Evolutionary conservation across 1,284 basidiomycete species (phyloP).

Genomic region (Leccinum proliferum): DNA sequence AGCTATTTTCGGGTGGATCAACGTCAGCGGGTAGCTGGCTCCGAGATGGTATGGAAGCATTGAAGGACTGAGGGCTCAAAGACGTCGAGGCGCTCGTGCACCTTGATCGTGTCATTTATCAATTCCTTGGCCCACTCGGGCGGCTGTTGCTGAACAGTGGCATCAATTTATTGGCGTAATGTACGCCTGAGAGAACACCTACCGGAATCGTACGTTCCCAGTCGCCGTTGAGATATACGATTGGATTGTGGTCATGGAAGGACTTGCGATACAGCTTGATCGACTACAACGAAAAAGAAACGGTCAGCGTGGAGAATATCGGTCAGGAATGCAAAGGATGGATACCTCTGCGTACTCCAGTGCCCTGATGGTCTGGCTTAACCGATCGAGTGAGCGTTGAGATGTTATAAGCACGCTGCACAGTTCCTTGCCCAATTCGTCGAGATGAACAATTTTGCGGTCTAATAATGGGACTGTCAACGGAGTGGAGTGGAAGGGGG

Average conservation of each 20-base stretch:
- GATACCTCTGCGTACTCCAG: conserved; percentile 70
- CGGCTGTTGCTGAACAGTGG: conserved; percentile 42
- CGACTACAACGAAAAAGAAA: conserved; percentile 39
- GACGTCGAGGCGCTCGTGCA: conserved; percentile 70
- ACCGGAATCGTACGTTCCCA: conserved; percentile 30
- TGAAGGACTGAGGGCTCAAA: conserved; percentile 58
- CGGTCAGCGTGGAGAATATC: conserved; percentile 1
- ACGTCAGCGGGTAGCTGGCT: conserved; percentile 18
- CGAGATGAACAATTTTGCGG: too few relatives aligned
- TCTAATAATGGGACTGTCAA: too few relatives aligned
- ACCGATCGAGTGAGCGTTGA: too few relatives aligned
- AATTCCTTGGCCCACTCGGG: conserved; percentile 74
- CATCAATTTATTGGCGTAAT: neutral
- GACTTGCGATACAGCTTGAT: conserved; percentile 66
- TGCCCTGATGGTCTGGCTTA: too few relatives aligned
- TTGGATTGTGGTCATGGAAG: conserved; percentile 70
- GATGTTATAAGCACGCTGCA: too few relatives aligned
- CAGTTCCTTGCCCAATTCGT: too few relatives aligned
- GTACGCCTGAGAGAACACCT: conserved; percentile 19
- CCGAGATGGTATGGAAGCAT: conserved; percentile 26
- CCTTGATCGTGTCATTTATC: conserved; percentile 60
- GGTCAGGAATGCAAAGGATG: conserved; percentile 29
- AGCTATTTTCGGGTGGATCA: too few relatives aligned
- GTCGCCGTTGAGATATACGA: conserved; percentile 44
- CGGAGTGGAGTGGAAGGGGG: conserved; percentile 18